A percentile compares a stretch with the other conserved stretches of the same genome.
Evolutionary conservation across 2,329 filamentous ascomycete species (phyloP).

Genomic region (Nannizziopsis arthrosporioides): DNA sequence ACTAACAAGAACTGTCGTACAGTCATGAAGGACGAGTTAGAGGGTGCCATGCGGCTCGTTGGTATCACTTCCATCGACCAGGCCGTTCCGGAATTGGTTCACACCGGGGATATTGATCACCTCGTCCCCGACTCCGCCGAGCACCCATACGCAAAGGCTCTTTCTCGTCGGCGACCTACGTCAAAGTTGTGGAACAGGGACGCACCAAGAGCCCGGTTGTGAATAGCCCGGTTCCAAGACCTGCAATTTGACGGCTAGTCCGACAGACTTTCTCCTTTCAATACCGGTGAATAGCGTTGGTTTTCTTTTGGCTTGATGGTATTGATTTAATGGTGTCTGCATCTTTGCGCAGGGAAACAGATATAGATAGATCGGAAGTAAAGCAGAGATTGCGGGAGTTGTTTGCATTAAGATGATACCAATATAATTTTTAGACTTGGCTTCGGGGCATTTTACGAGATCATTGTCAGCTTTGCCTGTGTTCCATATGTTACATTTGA

Average conservation of each 20-base stretch:
- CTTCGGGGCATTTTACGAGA: too few species aligned
- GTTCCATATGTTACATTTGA: too few species aligned
- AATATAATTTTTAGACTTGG: too few species aligned
- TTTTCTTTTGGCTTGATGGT: too few species aligned
- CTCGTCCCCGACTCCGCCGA: constrained; percentile 33
- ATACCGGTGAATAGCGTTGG: too few species aligned
- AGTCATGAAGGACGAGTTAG: constrained; percentile 39
- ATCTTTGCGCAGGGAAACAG: too few species aligned
- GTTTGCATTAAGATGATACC: too few species aligned
- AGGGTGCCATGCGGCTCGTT: constrained; percentile 38
- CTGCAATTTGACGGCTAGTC: background rate
- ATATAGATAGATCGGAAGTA: too few species aligned
- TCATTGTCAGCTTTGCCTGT: too few species aligned
- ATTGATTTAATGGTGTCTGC: too few species aligned
- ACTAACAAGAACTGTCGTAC: background rate
- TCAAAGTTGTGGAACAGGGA: constrained; percentile 21
- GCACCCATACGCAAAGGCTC: constrained; percentile 34
- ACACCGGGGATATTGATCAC: constrained; percentile 41
- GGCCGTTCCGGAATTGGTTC: constrained; percentile 34
- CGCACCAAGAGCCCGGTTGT: constrained; percentile 9
- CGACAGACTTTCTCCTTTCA: too few species aligned
- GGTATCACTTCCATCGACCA: constrained; percentile 37
- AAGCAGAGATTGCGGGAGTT: too few species aligned
- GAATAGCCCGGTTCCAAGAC: background rate
- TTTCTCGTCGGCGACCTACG: constrained; percentile 20